These are phyloP conservation scores for Taphrina flavorubra DNA, from an alignment of 1,139 yeast species.

Conservation along the genomic window DNA sequence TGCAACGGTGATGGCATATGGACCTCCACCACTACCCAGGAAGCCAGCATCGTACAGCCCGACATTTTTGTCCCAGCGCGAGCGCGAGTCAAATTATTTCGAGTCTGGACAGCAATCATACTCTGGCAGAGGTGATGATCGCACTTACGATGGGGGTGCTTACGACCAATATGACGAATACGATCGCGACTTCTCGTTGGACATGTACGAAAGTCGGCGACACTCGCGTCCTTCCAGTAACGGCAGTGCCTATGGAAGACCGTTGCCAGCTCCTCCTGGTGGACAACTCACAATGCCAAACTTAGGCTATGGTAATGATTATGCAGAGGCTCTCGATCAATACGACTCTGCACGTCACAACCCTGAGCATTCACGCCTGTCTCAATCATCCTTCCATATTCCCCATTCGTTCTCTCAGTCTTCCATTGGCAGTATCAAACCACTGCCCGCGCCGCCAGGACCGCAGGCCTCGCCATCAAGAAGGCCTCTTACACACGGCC, in stretches of 20 bases:
- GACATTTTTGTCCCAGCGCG: slow-evolving; percentile 22
- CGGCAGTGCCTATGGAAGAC: slow-evolving; percentile 16
- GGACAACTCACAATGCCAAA: background rate
- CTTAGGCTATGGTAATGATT: background rate
- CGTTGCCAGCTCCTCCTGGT: slow-evolving; percentile 25
- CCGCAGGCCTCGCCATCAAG: background rate
- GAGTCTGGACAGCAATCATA: background rate
- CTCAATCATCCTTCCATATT: background rate
- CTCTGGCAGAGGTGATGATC: background rate
- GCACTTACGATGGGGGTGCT: background rate
- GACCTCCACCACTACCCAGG: slow-evolving; percentile 24
- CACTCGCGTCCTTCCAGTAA: slow-evolving; percentile 14
- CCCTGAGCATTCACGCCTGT: background rate
- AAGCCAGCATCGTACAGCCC: slow-evolving; percentile 39
- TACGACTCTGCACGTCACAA: background rate
- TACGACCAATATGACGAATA: slow-evolving; percentile 6
- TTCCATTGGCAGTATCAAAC: slow-evolving; percentile 4
- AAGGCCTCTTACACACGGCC: background rate
- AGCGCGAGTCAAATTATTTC: slow-evolving; percentile 7
- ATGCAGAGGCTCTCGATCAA: slow-evolving; percentile 1
- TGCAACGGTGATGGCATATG: slow-evolving; percentile 12
- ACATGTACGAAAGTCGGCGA: slow-evolving; percentile 1
- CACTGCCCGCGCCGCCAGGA: slow-evolving; percentile 10
- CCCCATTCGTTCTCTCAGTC: slow-evolving; percentile 10
- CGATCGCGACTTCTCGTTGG: slow-evolving; percentile 16